Percentiles rank a stretch among this genome's conserved stretches.
Evolutionary conservation across 176 grass and related monocot genomes (phyloP).

Genomic region (Saccharum officinarum): DNA sequence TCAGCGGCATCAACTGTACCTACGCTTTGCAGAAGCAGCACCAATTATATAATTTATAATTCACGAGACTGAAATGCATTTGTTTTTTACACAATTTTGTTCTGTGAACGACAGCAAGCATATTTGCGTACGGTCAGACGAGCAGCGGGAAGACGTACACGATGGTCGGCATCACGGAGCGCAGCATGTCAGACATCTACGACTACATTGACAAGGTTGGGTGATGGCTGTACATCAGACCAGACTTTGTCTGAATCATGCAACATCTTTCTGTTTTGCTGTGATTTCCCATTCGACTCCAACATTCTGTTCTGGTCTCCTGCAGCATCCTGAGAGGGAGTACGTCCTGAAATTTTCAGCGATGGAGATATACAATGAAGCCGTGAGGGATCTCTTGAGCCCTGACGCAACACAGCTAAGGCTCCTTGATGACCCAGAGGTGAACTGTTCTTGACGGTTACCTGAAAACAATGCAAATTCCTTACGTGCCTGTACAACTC

Average conservation of each 20-base stretch:
- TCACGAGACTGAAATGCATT: background rate
- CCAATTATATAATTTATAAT: background rate
- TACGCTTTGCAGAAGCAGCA: background rate
- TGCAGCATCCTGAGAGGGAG: constrained; percentile 75
- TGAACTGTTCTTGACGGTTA: constrained; percentile 16
- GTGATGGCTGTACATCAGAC: background rate
- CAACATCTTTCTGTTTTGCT: background rate
- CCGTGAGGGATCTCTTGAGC: constrained; percentile 79
- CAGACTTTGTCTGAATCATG: background rate
- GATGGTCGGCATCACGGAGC: constrained; percentile 87
- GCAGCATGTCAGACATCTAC: constrained; percentile 77
- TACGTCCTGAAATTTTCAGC: constrained; percentile 85
- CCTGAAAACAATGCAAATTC: background rate
- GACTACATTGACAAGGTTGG: constrained; percentile 69
- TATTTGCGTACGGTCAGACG: constrained; percentile 94
- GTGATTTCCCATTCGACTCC: background rate
- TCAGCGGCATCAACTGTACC: constrained; percentile 89
- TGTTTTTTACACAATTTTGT: background rate
- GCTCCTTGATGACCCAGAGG: constrained; percentile 95
- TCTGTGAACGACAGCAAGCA: constrained; percentile 54
- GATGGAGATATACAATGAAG: constrained; percentile 98
- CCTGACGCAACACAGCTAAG: constrained; percentile 56
- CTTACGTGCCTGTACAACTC: background rate
- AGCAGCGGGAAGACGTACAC: constrained; percentile 98
- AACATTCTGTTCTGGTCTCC: background rate